Evolutionary conservation across 371 early-diverging fungal genomes (phyloP).

Genomic region (Lichtheimia ornata): DNA sequence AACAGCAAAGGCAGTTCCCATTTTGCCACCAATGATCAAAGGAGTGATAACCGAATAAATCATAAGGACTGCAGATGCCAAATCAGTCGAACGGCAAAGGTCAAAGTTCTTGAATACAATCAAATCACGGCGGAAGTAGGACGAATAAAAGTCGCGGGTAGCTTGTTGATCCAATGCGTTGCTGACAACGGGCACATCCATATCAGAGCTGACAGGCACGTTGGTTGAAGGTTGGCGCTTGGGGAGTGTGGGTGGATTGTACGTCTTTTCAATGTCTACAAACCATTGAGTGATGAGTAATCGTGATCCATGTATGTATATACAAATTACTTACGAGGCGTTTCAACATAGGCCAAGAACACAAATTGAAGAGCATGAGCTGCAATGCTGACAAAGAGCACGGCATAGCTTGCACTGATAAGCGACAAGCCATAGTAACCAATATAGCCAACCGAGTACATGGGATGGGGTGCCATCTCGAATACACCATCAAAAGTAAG

Average conservation of each 20-base stretch:
- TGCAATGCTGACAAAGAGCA: conserved; percentile 85
- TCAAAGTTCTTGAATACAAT: conserved; percentile 91
- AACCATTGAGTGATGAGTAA: background rate
- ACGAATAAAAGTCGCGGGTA: conserved; percentile 22
- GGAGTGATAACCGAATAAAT: conserved; percentile 75
- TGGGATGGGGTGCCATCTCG: conserved; percentile 97
- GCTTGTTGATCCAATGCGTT: conserved; percentile 27
- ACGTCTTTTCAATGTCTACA: conserved; percentile 88
- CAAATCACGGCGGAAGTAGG: conserved; percentile 83
- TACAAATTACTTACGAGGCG: conserved; percentile 70
- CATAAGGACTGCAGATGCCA: conserved; percentile 75
- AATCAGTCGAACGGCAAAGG: conserved; percentile 78
- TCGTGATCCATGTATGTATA: background rate
- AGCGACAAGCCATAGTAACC: conserved; percentile 94
- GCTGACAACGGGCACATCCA: conserved; percentile 13
- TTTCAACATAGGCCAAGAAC: conserved; percentile 91
- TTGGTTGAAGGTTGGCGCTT: conserved; percentile 18
- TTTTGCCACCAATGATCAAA: conserved; percentile 46
- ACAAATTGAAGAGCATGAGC: conserved; percentile 90
- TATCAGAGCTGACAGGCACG: conserved; percentile 12
- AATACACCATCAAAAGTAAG: conserved; percentile 93
- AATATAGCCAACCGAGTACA: conserved; percentile 97
- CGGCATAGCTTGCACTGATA: conserved; percentile 82
- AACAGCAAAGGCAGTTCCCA: conserved; percentile 48
- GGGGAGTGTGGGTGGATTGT: conserved; percentile 70